phyloP scores from a whole-genome alignment of 1,284 basidiomycete genomes.

The Termitomyces sp. region DNA sequence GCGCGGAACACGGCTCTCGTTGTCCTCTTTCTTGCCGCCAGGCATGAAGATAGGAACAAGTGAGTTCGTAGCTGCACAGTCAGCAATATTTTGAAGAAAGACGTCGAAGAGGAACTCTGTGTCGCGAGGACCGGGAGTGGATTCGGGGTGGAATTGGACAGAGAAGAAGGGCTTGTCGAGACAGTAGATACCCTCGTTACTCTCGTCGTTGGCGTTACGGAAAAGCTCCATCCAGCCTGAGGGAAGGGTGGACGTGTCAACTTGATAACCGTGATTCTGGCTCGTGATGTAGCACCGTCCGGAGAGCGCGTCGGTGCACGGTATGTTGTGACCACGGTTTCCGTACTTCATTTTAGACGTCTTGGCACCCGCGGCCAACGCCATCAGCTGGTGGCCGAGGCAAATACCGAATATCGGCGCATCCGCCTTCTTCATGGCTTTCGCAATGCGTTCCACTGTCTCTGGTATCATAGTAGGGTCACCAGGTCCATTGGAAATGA shows the following conservation, averaged over 20 bases:
- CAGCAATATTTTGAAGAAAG: conserved; percentile 85
- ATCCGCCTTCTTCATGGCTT: conserved; percentile 69
- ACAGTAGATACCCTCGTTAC: conserved; percentile 97
- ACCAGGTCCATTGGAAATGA: conserved; percentile 97
- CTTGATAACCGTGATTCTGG: conserved; percentile 99
- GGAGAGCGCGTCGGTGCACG: conserved; percentile 90
- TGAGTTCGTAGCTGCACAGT: conserved; percentile 66
- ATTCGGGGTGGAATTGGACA: conserved; percentile 99
- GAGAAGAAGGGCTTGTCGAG: conserved; percentile 93
- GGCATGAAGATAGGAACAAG: conserved; percentile 81
- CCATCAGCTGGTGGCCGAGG: conserved; percentile 96
- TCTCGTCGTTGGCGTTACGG: conserved; percentile 94
- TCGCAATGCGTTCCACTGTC: conserved; percentile 71
- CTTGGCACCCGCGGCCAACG: conserved; percentile 88
- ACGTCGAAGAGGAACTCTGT: conserved; percentile 99
- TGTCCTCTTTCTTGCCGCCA: conserved; percentile 82
- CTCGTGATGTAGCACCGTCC: conserved; percentile 99
- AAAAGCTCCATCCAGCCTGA: conserved; percentile 92
- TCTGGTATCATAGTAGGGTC: conserved; percentile 84
- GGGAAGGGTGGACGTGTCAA: conserved; percentile 79
- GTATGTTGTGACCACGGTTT: conserved; percentile 98
- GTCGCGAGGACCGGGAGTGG: conserved; percentile 96
- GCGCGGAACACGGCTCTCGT: conserved; percentile 73
- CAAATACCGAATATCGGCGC: conserved; percentile 98
- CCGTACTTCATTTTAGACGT: conserved; percentile 99